phyloP scores from a whole-genome alignment of 148 eudicot species.

The Camellia lanceoleosa region DNA sequence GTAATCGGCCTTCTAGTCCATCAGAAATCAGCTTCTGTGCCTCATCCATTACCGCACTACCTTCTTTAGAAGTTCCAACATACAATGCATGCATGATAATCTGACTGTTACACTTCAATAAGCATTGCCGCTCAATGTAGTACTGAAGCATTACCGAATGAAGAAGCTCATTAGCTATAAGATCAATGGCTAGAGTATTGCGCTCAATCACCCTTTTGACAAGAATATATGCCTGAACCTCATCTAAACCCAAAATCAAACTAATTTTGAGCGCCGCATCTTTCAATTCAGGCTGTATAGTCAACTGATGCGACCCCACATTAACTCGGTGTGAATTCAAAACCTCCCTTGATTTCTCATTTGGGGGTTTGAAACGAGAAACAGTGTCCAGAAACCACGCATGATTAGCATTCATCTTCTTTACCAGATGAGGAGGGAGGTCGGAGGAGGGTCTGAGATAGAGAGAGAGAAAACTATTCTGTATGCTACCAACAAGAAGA shows the following conservation, averaged over 20 bases:
- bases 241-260: slow-evolving; percentile 73
- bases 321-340: slow-evolving; percentile 51
- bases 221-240: slow-evolving; percentile 87
- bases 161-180: slow-evolving; percentile 38
- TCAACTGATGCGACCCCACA: slow-evolving; percentile 62
- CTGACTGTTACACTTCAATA: too few relatives aligned
- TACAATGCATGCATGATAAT: too few relatives aligned
- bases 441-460: too few relatives aligned
- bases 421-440: too few relatives aligned
- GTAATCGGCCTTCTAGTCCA: too few relatives aligned
- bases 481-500: too few relatives aligned
- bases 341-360: slow-evolving; percentile 69
- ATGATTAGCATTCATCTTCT: slow-evolving; percentile 69
- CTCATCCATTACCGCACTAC: too few relatives aligned
- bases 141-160: too few relatives aligned
- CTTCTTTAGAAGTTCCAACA: too few relatives aligned
- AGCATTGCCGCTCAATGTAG: too few relatives aligned
- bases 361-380: slow-evolving; percentile 61
- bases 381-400: slow-evolving; percentile 75
- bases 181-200: slow-evolving; percentile 34
- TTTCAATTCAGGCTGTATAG: slow-evolving; percentile 55
- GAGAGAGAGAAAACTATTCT: too few relatives aligned
- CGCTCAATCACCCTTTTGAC: slow-evolving; percentile 53
- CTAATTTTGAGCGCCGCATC: slow-evolving; percentile 72
- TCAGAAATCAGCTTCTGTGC: too few relatives aligned